Evolutionary conservation across 208 protist species (phyloP).

Genomic region (Spongospora subterranea): DNA sequence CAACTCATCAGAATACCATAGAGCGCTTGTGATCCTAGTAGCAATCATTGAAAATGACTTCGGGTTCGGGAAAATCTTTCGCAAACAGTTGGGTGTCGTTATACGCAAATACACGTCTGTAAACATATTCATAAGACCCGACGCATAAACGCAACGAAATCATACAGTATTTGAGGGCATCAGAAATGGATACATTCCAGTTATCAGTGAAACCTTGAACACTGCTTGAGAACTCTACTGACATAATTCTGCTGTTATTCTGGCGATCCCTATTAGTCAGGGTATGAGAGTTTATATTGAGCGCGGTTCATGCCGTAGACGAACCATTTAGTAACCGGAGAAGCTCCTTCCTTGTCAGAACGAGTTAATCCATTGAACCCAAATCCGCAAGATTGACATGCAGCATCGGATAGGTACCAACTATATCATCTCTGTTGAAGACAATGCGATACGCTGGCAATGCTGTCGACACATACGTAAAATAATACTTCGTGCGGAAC

Average conservation of each 20-base stretch:
- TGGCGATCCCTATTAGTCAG: slow-evolving; percentile 4
- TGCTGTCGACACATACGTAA: not conserved
- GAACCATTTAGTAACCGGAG: not conserved
- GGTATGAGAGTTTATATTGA: not conserved
- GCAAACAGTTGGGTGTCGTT: not conserved
- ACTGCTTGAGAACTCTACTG: not conserved
- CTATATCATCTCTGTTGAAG: not conserved
- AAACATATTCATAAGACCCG: not conserved
- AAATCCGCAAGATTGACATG: slow-evolving; percentile 28
- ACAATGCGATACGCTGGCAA: slow-evolving; percentile 7
- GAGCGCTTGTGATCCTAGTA: slow-evolving; percentile 1
- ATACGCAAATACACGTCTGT: slow-evolving; percentile 37
- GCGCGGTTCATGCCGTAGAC: not conserved
- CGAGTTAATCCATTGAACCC: slow-evolving; percentile 14
- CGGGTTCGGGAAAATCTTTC: not conserved
- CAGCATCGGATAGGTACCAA: slow-evolving; percentile 10
- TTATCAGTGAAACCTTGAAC: slow-evolving; percentile 13
- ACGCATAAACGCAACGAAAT: not conserved
- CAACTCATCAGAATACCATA: not conserved
- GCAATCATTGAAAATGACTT: not conserved
- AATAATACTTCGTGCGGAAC: slow-evolving; percentile 30
- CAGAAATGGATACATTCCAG: slow-evolving; percentile 41
- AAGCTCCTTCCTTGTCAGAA: not conserved
- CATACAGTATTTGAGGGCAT: slow-evolving; percentile 44
- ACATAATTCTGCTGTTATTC: not conserved